Base-by-base conservation (phyloP, 805 yeast genomes). In the Henningerozyma blattae region DNA sequence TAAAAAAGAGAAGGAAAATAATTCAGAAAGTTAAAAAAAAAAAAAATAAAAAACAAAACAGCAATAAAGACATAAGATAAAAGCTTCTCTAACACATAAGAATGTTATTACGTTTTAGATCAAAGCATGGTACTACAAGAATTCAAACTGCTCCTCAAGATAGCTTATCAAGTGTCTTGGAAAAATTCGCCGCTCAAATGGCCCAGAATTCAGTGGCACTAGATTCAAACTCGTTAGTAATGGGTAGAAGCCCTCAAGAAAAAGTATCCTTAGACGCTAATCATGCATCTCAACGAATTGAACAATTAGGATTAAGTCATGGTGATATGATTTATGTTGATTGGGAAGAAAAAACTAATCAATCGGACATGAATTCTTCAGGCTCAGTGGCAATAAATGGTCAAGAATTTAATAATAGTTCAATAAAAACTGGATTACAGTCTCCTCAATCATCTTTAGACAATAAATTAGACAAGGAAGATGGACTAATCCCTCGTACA, bases 51-150 rank as follows among this genome's bases (percentile, higher is more conserved):
- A n/a, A n/a, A n/a, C n/a, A n/a, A n/a, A n/a, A n/a, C n/a, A n/a
- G n/a, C n/a, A n/a, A n/a, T n/a, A n/a, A n/a, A n/a, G n/a, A n/a
- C n/a, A n/a, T 25, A 6, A 25, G 27, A 25, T 6, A n/a, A 15
- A n/a, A 25, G n/a, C 6, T 25, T 8, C 14, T 8, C 9, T 10
- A 17, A 9, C 9, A 5, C 9, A 12, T 8, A 2, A 28, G 16
- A 4, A 56, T 57, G 85, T 71, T 87, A 44, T 60, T 81, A 16
- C 65, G 98, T 48, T 84, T 91, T 58, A 70, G 95, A 49, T 67
- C 91, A 19, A 83, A 73, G 48, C 81, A 82, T 44, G 97, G 97
- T 7, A 78, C 75, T 70, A 74, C 72, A 52, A 69, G 97, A 35
- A 68, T 82, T 24, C 57, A 62, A 3, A 31, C 45, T 1, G 65